A percentile compares a stretch with the other conserved stretches of the same genome.
phyloP scores from a whole-genome alignment of 176 grass and related monocot species.

The Oryza brachyantha region DNA sequence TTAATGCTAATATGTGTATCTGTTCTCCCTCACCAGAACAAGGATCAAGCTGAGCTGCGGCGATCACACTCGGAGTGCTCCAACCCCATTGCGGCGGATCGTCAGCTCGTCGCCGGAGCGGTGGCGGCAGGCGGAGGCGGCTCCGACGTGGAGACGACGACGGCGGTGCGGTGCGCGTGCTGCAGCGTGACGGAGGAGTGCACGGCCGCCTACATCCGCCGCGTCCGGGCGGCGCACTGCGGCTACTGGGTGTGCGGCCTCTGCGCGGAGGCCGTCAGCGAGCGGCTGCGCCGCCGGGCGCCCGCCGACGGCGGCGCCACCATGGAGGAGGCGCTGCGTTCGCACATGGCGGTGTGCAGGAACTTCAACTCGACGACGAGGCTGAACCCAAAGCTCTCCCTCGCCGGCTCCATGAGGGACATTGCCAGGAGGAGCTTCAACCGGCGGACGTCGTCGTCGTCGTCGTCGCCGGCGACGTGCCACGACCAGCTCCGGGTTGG shows the following conservation, averaged over 20 bases:
- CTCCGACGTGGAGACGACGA: constrained; percentile 28
- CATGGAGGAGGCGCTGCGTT: constrained; percentile 45
- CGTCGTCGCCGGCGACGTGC: neutral
- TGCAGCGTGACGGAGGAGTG: constrained; percentile 72
- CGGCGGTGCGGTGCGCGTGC: constrained; percentile 65
- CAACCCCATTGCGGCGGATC: neutral
- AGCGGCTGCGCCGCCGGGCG: constrained; percentile 33
- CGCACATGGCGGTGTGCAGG: constrained; percentile 43
- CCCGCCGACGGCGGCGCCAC: too few relatives aligned
- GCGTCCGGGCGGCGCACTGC: constrained; percentile 41
- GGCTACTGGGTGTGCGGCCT: constrained; percentile 69
- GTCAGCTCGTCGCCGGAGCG: neutral
- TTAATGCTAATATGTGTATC: neutral
- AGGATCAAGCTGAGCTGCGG: constrained; percentile 25
- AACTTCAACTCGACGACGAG: constrained; percentile 55
- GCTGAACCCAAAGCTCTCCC: constrained; percentile 57
- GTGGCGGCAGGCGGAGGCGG: neutral
- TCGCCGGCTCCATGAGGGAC: constrained; percentile 56
- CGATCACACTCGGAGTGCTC: constrained; percentile 29
- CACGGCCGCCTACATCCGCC: constrained; percentile 51
- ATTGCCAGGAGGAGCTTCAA: constrained; percentile 50
- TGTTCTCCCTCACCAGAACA: constrained; percentile 31
- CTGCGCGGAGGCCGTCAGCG: constrained; percentile 65
- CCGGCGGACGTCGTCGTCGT: constrained; percentile 11
- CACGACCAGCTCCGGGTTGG: constrained; percentile 11